Base-by-base conservation (phyloP, 2,329 filamentous ascomycete genomes). In the Orbilia brochopaga region DNA sequence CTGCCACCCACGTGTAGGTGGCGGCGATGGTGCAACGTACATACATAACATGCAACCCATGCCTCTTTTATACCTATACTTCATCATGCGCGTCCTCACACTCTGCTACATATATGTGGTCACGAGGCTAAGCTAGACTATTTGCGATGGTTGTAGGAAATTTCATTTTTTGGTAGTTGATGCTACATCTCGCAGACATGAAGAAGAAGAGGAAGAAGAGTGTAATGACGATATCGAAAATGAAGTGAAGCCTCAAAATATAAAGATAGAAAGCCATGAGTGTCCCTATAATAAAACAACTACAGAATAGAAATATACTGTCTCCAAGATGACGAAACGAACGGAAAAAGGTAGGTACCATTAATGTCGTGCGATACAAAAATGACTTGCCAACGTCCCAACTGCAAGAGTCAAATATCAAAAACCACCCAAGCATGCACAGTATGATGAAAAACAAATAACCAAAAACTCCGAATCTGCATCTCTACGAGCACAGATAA, bases 271-370 rank as follows among this genome's bases (percentile, higher is more conserved):
- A 51, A 27, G 64, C 59, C 50, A 19, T 19, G 58, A 60, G 24
- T 23, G 30, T 48, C 30, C 50, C 11, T 57, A 65, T 70, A 74
- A 60, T 63, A 74, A 74, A 70, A 75, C 73, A 72, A 48, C 30
- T 52, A 62, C 61, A 57, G 63, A 73, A 74, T 37, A 8, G 50
- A 53, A 53, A 30, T 8, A 53, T 13, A 32, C 27, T n/a, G 30
- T 30, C 6, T 21, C n/a, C 17, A 17, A 30, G 19, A 5, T 7
- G 24, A 19, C 6, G 15, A 23, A 53, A 30, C 60, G 64, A 72
- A 10, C 19, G 1, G n/a, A 40, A 51, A 59, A 32, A 64, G 30
- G 44, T 21, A 48, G 19, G 30, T 53, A 3, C 23, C 50, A 53
- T 53, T 53, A 53, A 53, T 24, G 23, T 35, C 50, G 17, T 53